Percentiles rank a stretch among this genome's conserved stretches.
phyloP scores from a whole-genome alignment of 805 yeast species.

The Yarrowia yakushimensis region DNA sequence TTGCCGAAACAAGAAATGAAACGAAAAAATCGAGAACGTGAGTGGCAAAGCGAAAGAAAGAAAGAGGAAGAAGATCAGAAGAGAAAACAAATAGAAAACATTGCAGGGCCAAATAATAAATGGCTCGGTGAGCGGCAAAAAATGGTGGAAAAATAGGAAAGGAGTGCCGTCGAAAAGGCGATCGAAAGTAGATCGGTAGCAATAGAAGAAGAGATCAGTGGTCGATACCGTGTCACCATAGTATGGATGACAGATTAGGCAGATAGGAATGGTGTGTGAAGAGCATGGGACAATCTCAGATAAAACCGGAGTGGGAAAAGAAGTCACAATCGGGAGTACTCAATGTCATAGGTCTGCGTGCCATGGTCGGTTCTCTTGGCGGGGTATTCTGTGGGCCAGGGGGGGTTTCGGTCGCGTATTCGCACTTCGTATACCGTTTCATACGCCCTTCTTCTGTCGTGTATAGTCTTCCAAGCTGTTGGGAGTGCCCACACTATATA shows the following conservation, averaged over 20 bases:
- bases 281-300: neutral
- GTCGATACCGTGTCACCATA: neutral
- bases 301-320: neutral
- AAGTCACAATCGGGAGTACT: neutral
- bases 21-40: neutral
- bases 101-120: neutral
- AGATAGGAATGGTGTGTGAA: neutral
- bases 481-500: neutral
- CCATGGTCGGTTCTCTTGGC: neutral
- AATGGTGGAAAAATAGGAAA: neutral
- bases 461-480: neutral
- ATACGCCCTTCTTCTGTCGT: neutral
- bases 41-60: neutral
- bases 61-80: neutral
- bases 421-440: neutral
- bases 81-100: neutral
- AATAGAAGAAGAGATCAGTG: neutral
- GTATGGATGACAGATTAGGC: neutral
- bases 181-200: neutral
- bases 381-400: too few species aligned
- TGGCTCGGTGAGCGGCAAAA: neutral
- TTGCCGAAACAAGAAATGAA: neutral
- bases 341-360: neutral
- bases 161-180: neutral
- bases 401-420: neutral